A percentile compares a stretch with the other conserved stretches of the same genome.
These are phyloP conservation scores for Boletus hoseneyae DNA, from an alignment of 1,284 basidiomycete genomes.

Conservation along the genomic window DNA sequence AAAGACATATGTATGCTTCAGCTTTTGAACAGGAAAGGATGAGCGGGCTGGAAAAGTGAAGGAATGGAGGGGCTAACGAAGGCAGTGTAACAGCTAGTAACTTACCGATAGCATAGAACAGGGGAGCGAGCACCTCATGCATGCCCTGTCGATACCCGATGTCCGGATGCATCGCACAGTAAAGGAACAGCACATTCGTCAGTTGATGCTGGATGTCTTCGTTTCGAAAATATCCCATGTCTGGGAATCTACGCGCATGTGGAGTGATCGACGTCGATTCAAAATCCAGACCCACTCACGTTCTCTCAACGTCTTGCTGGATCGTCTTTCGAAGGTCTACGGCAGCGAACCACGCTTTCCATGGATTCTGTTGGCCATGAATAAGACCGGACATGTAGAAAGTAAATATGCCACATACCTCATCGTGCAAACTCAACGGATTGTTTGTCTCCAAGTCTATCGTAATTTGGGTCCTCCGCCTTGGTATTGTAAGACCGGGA, in stretches of 20 bases:
- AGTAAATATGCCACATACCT: conserved; percentile 44
- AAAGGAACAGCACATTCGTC: conserved; percentile 83
- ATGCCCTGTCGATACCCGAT: conserved; percentile 94
- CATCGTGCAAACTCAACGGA: conserved; percentile 80
- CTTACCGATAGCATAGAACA: conserved; percentile 67
- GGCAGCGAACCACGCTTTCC: conserved; percentile 88
- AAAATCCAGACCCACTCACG: conserved; percentile 47
- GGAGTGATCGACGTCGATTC: conserved; percentile 2
- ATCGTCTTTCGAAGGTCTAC: conserved; percentile 86
- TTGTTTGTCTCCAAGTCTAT: conserved; percentile 72
- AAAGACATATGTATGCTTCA: conserved; percentile 28
- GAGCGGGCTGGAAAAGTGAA: conserved; percentile 14
- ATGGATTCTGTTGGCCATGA: conserved; percentile 66
- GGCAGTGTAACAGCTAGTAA: conserved; percentile 1
- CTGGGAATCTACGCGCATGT: conserved; percentile 67
- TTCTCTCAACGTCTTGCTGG: conserved; percentile 88
- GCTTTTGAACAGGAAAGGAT: conserved; percentile 21
- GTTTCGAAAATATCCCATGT: conserved; percentile 83
- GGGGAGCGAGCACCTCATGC: conserved; percentile 89
- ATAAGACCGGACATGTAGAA: background rate
- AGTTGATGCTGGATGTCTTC: conserved; percentile 72
- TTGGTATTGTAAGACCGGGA: conserved; percentile 46
- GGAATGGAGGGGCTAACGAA: conserved; percentile 7
- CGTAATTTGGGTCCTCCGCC: conserved; percentile 33
- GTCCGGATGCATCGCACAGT: conserved; percentile 69